phyloP scores from a whole-genome alignment of 106 monocot species.

The Apostasia shenzhenica region DNA sequence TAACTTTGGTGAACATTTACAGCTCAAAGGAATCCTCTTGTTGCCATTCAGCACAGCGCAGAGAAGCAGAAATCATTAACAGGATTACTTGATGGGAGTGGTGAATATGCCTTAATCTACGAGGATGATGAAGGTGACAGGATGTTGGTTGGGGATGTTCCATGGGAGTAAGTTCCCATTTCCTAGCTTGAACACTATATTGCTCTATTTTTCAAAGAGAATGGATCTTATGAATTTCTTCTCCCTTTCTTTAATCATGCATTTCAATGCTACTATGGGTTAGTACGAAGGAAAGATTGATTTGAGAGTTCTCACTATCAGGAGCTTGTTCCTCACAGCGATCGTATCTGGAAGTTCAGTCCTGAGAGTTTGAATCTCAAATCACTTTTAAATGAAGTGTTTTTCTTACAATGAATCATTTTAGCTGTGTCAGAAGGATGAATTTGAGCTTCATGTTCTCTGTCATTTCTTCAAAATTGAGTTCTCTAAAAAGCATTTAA shows the following conservation, averaged over 20 bases:
- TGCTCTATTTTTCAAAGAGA: neutral
- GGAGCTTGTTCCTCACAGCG: too few relatives aligned
- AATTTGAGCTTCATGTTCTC: too few relatives aligned
- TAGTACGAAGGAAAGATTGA: too few relatives aligned
- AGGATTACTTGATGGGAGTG: constrained; percentile 64
- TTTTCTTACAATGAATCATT: too few relatives aligned
- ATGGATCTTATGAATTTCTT: neutral
- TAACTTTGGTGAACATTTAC: neutral
- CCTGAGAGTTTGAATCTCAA: too few relatives aligned
- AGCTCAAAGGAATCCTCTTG: constrained; percentile 55
- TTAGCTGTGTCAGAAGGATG: too few relatives aligned
- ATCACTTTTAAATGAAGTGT: too few relatives aligned
- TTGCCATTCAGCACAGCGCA: constrained; percentile 3
- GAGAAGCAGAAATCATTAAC: constrained; percentile 27
- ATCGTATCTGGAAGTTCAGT: too few relatives aligned
- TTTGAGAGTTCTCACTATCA: too few relatives aligned
- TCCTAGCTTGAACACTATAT: neutral
- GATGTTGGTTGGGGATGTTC: constrained; percentile 88
- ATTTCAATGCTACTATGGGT: too few relatives aligned
- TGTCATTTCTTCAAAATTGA: too few relatives aligned
- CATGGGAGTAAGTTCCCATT: constrained; percentile 75
- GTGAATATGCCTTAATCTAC: constrained; percentile 84
- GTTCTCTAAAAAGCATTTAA: too few relatives aligned
- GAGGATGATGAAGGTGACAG: constrained; percentile 89
- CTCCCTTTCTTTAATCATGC: neutral